These are phyloP conservation scores for Agapanthus africanus DNA, from an alignment of 106 monocot species.

Conservation along the genomic window DNA sequence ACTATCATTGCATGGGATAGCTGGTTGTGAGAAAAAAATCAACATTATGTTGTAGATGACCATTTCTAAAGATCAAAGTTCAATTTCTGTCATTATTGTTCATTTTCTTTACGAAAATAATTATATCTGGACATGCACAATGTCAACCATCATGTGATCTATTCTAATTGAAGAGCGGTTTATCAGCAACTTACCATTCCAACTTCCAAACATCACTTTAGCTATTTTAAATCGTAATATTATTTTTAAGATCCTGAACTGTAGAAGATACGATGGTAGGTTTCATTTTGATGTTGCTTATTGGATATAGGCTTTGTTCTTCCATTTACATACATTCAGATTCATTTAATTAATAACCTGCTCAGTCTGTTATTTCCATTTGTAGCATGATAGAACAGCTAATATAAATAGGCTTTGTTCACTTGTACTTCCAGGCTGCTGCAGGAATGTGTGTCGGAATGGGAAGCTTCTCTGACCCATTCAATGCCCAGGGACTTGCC, in stretches of 20 bases:
- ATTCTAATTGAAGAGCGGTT: background rate
- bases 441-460: slow-evolving; percentile 94
- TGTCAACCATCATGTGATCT: background rate
- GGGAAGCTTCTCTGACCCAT: slow-evolving; percentile 91
- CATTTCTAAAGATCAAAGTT: too few relatives aligned
- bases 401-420: too few relatives aligned
- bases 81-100: too few relatives aligned
- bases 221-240: too few relatives aligned
- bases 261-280: too few relatives aligned
- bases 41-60: background rate
- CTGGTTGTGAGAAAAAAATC: background rate
- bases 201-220: too few relatives aligned
- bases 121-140: background rate
- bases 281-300: background rate
- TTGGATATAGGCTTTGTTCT: background rate
- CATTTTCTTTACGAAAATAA: background rate
- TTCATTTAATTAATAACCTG: slow-evolving; percentile 1
- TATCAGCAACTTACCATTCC: background rate
- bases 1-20: background rate
- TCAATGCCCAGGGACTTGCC: slow-evolving; percentile 67
- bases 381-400: background rate
- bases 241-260: background rate
- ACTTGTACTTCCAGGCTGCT: slow-evolving; percentile 50
- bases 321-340: background rate
- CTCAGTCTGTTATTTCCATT: background rate